Evolutionary conservation across 2,329 filamentous ascomycete species (phyloP).

Genomic region (Colletotrichum gloeosporioides): DNA sequence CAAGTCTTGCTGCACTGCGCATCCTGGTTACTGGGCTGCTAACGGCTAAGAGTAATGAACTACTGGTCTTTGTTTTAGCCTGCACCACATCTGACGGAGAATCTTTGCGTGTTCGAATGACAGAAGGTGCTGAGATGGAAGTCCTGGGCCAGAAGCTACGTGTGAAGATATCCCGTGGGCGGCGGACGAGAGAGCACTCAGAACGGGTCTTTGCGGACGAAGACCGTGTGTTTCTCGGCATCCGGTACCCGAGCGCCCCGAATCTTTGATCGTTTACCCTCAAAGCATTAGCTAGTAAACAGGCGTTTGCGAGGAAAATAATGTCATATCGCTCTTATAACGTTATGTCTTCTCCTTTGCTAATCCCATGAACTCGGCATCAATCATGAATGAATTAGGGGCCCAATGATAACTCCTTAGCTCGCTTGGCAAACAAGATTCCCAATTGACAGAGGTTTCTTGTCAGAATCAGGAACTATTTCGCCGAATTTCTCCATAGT

Average conservation of each 20-base stretch:
- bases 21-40: not conserved
- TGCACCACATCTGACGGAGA: not conserved
- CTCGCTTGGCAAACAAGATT: accelerated
- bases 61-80: not conserved
- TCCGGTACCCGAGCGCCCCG: not conserved
- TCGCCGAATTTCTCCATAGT: not conserved
- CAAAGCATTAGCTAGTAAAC: not conserved
- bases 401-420: not conserved
- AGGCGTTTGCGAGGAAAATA: not conserved
- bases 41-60: not conserved
- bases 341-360: not conserved
- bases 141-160: accelerated
- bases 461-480: accelerated
- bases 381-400: not conserved
- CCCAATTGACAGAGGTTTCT: not conserved
- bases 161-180: accelerated
- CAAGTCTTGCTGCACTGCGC: not conserved
- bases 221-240: not conserved
- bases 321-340: not conserved
- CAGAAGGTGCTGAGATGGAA: accelerated
- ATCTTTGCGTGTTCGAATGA: accelerated
- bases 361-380: not conserved
- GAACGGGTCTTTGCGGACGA: accelerated
- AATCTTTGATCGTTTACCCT: accelerated
- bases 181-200: not conserved